These are phyloP conservation scores for Lentinula aciculospora DNA, from an alignment of 768 basidiomycete genomes.

Conservation along the genomic window DNA sequence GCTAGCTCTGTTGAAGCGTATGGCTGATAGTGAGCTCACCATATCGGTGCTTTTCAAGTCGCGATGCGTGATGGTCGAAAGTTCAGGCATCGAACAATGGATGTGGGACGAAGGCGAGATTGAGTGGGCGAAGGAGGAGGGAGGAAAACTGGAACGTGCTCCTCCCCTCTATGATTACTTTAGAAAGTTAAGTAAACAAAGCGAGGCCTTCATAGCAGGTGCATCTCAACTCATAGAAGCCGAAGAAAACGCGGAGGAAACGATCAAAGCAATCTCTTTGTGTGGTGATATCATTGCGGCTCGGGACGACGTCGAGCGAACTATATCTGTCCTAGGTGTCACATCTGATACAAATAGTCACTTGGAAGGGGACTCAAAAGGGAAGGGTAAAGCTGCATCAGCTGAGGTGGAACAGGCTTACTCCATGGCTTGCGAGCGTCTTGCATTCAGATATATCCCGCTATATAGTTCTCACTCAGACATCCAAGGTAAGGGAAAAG, in stretches of 20 bases:
- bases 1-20: constrained; percentile 37
- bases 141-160: constrained; percentile 24
- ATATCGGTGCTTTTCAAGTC: constrained; percentile 35
- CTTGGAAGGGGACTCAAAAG: constrained; percentile 24
- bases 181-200: constrained; percentile 46
- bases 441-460: constrained; percentile 41
- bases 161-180: constrained; percentile 45
- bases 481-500: constrained; percentile 17
- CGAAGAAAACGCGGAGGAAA: constrained; percentile 27
- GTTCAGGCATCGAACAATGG: constrained; percentile 40
- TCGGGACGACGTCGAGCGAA: constrained; percentile 42
- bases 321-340: constrained; percentile 33
- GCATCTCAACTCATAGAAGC: constrained; percentile 33
- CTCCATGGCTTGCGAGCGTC: constrained; percentile 35
- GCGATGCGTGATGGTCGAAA: constrained; percentile 31
- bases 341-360: neutral
- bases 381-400: constrained; percentile 20
- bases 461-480: constrained; percentile 17
- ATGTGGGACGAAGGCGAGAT: constrained; percentile 41
- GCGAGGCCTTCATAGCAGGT: constrained; percentile 42
- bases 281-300: constrained; percentile 50
- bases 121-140: constrained; percentile 27
- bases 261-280: constrained; percentile 35
- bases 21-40: constrained; percentile 49
- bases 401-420: constrained; percentile 35